Conservation (phyloP, 1,284 basidiomycete genomes). For the Coniophora puteana region DNA sequence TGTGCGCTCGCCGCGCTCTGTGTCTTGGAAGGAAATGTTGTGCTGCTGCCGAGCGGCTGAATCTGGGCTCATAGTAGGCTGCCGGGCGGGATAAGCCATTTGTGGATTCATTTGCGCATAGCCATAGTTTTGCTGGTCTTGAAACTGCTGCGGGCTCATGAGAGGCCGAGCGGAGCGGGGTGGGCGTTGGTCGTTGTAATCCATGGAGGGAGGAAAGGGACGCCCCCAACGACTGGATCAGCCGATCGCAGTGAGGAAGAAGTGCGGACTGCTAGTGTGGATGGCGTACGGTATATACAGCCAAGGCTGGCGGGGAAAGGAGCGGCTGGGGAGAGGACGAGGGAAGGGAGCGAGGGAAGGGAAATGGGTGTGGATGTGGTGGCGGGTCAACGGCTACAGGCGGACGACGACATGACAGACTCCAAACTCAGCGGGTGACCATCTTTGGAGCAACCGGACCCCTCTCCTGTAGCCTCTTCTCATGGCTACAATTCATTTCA, state of each 20-base stretch:
- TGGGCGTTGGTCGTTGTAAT: constrained; percentile 39
- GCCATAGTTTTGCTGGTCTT: constrained; percentile 23
- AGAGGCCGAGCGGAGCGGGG: constrained; percentile 42
- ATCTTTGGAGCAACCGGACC: no score
- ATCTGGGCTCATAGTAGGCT: constrained; percentile 21
- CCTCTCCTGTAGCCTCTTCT: no score
- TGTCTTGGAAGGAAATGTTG: constrained; percentile 65
- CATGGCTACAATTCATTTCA: no score
- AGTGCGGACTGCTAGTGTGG: neutral
- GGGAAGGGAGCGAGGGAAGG: constrained; percentile 7
- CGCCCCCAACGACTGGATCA: constrained; percentile 4
- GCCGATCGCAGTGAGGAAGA: neutral
- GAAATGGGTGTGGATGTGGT: neutral
- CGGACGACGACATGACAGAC: no score
- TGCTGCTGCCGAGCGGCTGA: constrained; percentile 26
- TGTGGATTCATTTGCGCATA: constrained; percentile 29
- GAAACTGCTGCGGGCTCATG: constrained; percentile 24
- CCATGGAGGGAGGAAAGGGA: constrained; percentile 31
- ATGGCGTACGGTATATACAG: constrained; percentile 1
- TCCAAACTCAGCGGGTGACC: no score
- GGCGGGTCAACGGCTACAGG: neutral
- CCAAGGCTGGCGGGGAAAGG: no score
- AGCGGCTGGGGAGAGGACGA: constrained; percentile 7
- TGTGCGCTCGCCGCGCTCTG: constrained; percentile 63
- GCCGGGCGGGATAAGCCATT: constrained; percentile 10